Conservation (phyloP, 1,139 yeast genomes). For the Magnusiomyces ingens region DNA sequence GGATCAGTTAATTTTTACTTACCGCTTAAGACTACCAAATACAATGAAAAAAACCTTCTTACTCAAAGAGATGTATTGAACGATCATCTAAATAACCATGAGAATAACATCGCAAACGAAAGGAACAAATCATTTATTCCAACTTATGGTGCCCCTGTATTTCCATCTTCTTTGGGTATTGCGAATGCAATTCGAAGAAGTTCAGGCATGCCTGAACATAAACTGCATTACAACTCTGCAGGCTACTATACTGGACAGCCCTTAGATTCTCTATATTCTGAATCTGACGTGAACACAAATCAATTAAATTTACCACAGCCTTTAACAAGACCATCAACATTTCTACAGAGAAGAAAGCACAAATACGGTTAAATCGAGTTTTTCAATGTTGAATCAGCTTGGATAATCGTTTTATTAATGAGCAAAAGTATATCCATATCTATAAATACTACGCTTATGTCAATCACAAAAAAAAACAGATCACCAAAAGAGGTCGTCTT, state of each 20-base stretch:
- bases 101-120: background rate
- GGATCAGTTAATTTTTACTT: slow-evolving; percentile 37
- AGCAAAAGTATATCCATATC: too few species aligned
- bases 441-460: too few species aligned
- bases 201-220: slow-evolving; percentile 3
- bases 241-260: slow-evolving; percentile 15
- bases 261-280: background rate
- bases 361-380: background rate
- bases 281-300: background rate
- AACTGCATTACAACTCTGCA: slow-evolving; percentile 11
- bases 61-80: too few species aligned
- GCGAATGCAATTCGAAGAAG: slow-evolving; percentile 8
- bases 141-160: slow-evolving; percentile 13
- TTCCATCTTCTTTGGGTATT: slow-evolving; percentile 11
- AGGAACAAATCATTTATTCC: slow-evolving; percentile 6
- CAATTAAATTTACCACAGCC: too few species aligned
- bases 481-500: background rate
- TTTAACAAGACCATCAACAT: too few species aligned
- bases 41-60: slow-evolving; percentile 41
- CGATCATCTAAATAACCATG: too few species aligned
- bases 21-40: slow-evolving; percentile 36
- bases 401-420: too few species aligned
- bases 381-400: background rate
- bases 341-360: background rate
- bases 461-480: background rate